Evolutionary conservation across 108 stramenopile species (phyloP), one percentile per base, ranked within the genome.

Genomic region (Cyclotella sp.): DNA sequence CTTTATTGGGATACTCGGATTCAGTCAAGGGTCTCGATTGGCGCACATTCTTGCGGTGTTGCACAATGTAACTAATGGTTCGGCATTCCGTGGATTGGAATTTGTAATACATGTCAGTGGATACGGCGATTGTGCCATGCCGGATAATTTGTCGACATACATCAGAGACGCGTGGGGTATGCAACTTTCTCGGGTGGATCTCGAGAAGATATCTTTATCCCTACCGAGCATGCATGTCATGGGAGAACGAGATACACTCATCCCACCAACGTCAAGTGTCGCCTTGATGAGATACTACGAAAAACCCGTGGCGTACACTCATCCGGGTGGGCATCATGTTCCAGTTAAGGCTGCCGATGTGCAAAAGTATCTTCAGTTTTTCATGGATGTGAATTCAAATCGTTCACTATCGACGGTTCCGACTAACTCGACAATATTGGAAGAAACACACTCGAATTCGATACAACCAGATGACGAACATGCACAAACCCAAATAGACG

Each of bases 1-100:
- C 9, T 82, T 82, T 68, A 85, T 88, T 21, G 91, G 89, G 26
- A 90, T 94, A 19, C 43, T 94, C 34, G 93, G 91, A 10, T 94
- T 94, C 63, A 88, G 87, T 30, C 88, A 89, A 64, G 93, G 93
- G 45, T 91, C 93, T 55, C 81, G 91, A 67, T 63, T 94, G 30
- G 78, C 81, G 9, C 90, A 94, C 64, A 75, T 94, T 46, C 53
- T 89, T 28, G 72, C 84, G 10, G 27, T 72, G 0, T 40, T 88
- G 16, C 87, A 88, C 52, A 22, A 68, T 11, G 18, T 52, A 18
- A 74, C 83, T 16, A 60, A 70, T 77, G 84, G 75, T 26, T 41
- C 22, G 18, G 64, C 63, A 16, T 90, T 90, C 76, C 70, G 74
- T 18, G 87, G 81, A 15, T 68, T 94, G 42, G 63, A 77, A 51